Evolutionary conservation across 164 flowering plant genomes (phyloP).

Genomic region (Stephania yunnanensis): DNA sequence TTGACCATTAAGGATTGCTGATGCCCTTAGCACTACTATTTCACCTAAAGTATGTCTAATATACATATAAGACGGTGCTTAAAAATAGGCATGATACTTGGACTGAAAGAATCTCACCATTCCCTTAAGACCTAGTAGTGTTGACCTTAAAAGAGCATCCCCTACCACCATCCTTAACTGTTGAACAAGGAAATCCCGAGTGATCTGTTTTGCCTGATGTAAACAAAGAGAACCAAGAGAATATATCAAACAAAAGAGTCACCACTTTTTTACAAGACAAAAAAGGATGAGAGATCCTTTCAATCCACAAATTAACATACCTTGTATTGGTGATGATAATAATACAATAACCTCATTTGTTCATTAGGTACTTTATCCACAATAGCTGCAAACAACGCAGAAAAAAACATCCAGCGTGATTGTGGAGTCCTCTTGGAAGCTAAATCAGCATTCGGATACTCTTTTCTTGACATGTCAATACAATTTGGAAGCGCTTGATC

Average conservation of each 20-base stretch:
- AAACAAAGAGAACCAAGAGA: neutral
- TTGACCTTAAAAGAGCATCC: slow-evolving; percentile 61
- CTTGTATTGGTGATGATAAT: slow-evolving; percentile 47
- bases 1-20: too few relatives aligned
- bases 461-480: slow-evolving; percentile 18
- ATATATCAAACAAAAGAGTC: neutral
- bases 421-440: slow-evolving; percentile 39
- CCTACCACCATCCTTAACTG: slow-evolving; percentile 69
- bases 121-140: slow-evolving; percentile 53
- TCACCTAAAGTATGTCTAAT: too few relatives aligned
- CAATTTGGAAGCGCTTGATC: slow-evolving; percentile 11
- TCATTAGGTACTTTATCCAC: slow-evolving; percentile 37
- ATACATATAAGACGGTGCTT: too few relatives aligned
- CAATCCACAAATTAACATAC: slow-evolving; percentile 23
- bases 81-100: neutral
- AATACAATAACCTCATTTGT: slow-evolving; percentile 43
- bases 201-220: slow-evolving; percentile 45
- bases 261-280: neutral
- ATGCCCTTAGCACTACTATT: too few relatives aligned
- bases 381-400: slow-evolving; percentile 68
- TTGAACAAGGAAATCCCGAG: slow-evolving; percentile 56
- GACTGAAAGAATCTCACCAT: slow-evolving; percentile 34
- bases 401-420: slow-evolving; percentile 94
- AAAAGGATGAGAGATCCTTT: neutral
- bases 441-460: slow-evolving; percentile 19